Evolutionary conservation across 2,329 filamentous ascomycete genomes (phyloP), one percentile per base, ranked within the genome.

Genomic region (Cladosporium colombiae): DNA sequence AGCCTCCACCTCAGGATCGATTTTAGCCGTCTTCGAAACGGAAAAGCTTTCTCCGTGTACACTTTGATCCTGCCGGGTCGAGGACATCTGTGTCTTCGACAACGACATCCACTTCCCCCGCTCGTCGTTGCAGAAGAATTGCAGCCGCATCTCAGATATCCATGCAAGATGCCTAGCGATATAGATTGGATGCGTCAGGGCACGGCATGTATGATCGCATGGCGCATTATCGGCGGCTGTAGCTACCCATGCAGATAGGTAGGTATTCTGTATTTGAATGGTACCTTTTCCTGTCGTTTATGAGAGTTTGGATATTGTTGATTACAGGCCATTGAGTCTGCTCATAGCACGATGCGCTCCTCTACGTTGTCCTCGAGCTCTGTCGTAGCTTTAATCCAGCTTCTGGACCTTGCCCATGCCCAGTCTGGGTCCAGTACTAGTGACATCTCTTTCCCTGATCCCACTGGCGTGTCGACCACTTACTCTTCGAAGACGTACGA

Each of bases 401-500:
- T 35, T 33, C 40, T 46, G 0, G 61, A 11, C 8, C 11, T 14
- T 27, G 23, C 40, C 1, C 25, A 23, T 46, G 62, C 44, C 31
- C 62, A 65, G 23, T 59, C 55, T 29, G 40, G 7, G 5, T 60
- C 62, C 16, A 53, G 29, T 31, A 23, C 35, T 25, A 10, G n/a
- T 10, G 23, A 33, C 5, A 21, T 75, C 8, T 74, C 73, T 10
- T 78, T 77, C 60, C 62, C 70, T 10, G 64, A 71, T 1, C 76
- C 77, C 16, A 69, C 75, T 11, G 77, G 77, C 16, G 68, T 67
- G 3, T 70, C 67, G 4, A 68, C 68, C 0, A 58, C 64, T 4
- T 79, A 79, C 44, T 59, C 72, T 8, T 75, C 75, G 1, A 72
- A 73, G n/a, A 76, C 68, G 35, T 81, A 73, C 73, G 80, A 83